Evolutionary conservation across 805 yeast species (phyloP), one percentile per base, ranked within the genome.

Genomic region (Suhomyces prunicola): DNA sequence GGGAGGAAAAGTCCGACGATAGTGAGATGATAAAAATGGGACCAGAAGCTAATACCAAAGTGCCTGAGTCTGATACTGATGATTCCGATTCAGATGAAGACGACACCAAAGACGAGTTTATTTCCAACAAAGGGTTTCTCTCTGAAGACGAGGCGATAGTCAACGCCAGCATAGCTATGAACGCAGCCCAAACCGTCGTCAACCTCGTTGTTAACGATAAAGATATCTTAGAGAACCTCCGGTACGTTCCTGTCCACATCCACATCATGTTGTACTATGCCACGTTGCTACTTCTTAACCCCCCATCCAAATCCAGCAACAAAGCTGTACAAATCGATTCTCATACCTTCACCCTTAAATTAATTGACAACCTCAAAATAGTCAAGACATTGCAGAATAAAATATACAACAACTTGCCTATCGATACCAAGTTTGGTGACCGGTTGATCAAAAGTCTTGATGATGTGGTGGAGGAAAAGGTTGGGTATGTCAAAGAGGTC

Each of bases 201-300:
- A 83, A 81, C 53, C 67, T 85, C 51, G 85, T 84, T 0, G 69
- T 84, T 4, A 78, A 77, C 47, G 90, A 86, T 63, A 68, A 73
- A 10, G 90, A 86, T 61, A 82, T 86, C 33, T 64, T 78, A 26
- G 71, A 76, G 7, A 81, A 83, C 46, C 69, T 86, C 54, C 78
- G 77, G 59, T 86, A 82, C 59, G 86, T 85, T 19, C 91, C 91
- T 0, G 80, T 85, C n/a, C 90, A 86, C 63, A 82, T 86, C 41
- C 88, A 85, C 62, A 77, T 86, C 49, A 85, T 86, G 89, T 67
- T 85, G 10, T 86, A 85, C 61, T 85, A 84, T 58, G 87, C 90
- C 1, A 85, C 86, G 0, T 65, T 85, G 50, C 65, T 85, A 27
- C 67, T 84, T 5, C 65, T 85, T 39, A 78, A 79, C 53, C 81